Conservation (phyloP, 2,329 filamentous ascomycete genomes). For the Knufia petricola region DNA sequence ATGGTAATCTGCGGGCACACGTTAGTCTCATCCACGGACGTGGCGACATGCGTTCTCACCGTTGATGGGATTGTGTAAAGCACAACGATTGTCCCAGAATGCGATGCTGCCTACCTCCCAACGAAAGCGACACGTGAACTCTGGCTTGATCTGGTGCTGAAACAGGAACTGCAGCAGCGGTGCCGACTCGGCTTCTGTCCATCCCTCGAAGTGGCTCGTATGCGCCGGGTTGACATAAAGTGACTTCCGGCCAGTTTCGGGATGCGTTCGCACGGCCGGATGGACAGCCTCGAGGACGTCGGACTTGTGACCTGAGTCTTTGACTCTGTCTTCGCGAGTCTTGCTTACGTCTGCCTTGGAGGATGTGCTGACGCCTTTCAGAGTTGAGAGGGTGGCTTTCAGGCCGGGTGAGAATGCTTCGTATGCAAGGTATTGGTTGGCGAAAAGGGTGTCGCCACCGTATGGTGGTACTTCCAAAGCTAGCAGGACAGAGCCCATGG, state of each 20-base stretch:
- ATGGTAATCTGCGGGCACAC: constrained; percentile 19
- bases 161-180: constrained; percentile 23
- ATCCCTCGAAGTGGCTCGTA: constrained; percentile 25
- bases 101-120: constrained; percentile 42
- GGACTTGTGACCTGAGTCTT: constrained; percentile 15
- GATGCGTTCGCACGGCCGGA: constrained; percentile 28
- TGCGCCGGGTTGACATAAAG: constrained; percentile 29
- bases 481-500: constrained; percentile 18
- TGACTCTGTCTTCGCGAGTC: constrained; percentile 24
- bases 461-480: constrained; percentile 21
- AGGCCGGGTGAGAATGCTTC: constrained; percentile 27
- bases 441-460: constrained; percentile 28
- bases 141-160: constrained; percentile 19
- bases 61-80: constrained; percentile 20
- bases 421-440: constrained; percentile 25
- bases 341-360: constrained; percentile 22
- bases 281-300: constrained; percentile 24
- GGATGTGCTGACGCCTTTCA: constrained; percentile 23
- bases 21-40: constrained; percentile 11
- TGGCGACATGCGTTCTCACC: background rate
- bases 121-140: constrained; percentile 34
- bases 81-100: constrained; percentile 42
- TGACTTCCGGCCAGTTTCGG: constrained; percentile 28
- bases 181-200: constrained; percentile 24
- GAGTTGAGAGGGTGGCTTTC: constrained; percentile 21